Evolutionary conservation across 768 basidiomycete genomes (phyloP), one percentile per base, ranked within the genome.

Genomic region (Leccinum longicurvipes): DNA sequence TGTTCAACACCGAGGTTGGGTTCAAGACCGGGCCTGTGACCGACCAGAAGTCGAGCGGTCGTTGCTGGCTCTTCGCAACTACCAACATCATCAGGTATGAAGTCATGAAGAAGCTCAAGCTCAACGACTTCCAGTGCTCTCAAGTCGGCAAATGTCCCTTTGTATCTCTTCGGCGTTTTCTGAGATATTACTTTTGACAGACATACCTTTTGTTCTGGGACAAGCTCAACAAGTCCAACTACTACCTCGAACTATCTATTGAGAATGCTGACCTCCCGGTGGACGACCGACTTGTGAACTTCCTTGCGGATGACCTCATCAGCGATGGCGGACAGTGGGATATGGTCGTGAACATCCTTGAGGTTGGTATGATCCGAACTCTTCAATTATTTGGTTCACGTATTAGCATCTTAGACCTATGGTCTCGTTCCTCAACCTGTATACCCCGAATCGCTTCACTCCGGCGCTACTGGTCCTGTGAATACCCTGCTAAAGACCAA

Each of bases 321-420:
- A 86, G 83, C 63, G 94, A 97, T 67, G 93, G 93, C 49, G 95
- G 94, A 8, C 94, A 96, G 70, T 95, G 89, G 87, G 95, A 98
- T 66, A 98, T 96, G 93, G 85, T 79, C 6, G 80, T 83, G 46
- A 86, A 85, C 67, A 65, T 88, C 19, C 71, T 88, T 39, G 81
- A 82, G 74, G 83, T 82, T 49, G n/a, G 71, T 65, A 14, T 11
- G 19, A 12, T 39, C n/a, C 14, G 3, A 3, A 17, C 44, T 19
- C 17, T 34, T 7, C 34, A 44, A 3, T 15, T 2, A 10, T 24
- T 46, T 36, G n/a, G 76, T 60, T 72, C 79, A 57, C 65, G 78
- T 47, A 0, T 42, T 32, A 23, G 44, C 42, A 46, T 36, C 8
- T 11, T 56, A 86, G 78, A 87, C 78, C 44, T 97, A 96, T 66